Evolutionary conservation across 805 yeast species (phyloP).

Genomic region (Wickerhamiella australiensis): DNA sequence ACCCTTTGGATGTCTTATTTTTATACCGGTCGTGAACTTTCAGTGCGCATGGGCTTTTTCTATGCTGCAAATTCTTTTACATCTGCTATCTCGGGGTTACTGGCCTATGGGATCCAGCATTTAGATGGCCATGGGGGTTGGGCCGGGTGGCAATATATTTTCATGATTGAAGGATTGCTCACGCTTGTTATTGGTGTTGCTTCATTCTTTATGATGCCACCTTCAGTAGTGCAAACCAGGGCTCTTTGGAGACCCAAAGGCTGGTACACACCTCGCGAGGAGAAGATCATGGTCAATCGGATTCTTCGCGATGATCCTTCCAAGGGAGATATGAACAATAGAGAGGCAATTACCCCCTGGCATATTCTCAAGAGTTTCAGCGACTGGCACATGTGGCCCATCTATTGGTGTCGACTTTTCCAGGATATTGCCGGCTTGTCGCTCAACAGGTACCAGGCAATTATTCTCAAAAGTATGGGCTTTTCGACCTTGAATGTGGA

Average conservation of each 20-base stretch:
- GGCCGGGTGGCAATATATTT: conserved; percentile 56
- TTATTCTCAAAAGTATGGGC: conserved; percentile 38
- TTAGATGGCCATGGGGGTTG: conserved; percentile 36
- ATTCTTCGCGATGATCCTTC: conserved; percentile 52
- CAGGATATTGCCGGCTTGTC: conserved; percentile 32
- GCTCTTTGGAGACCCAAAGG: conserved; percentile 42
- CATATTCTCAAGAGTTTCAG: conserved; percentile 33
- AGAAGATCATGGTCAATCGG: conserved; percentile 46
- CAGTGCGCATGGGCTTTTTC: conserved; percentile 42
- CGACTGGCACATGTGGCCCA: conserved; percentile 49
- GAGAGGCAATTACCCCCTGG: conserved; percentile 37
- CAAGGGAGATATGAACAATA: conserved; percentile 53
- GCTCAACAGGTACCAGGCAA: conserved; percentile 35
- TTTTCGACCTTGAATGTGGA: conserved; percentile 41
- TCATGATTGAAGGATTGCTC: conserved; percentile 49
- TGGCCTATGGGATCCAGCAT: conserved; percentile 39
- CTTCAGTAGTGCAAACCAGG: conserved; percentile 43
- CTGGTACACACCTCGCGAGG: conserved; percentile 43
- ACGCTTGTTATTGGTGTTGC: conserved; percentile 43
- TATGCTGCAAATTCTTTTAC: conserved; percentile 35
- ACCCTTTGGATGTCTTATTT: conserved; percentile 30
- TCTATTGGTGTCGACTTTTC: conserved; percentile 38
- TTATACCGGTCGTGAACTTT: conserved; percentile 42
- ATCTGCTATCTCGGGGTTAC: conserved; percentile 28
- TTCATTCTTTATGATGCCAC: conserved; percentile 41